Evolutionary conservation across 2,329 filamentous ascomycete species (phyloP), one percentile per base, ranked within the genome.

Genomic region (Aureobasidium leucospermi): DNA sequence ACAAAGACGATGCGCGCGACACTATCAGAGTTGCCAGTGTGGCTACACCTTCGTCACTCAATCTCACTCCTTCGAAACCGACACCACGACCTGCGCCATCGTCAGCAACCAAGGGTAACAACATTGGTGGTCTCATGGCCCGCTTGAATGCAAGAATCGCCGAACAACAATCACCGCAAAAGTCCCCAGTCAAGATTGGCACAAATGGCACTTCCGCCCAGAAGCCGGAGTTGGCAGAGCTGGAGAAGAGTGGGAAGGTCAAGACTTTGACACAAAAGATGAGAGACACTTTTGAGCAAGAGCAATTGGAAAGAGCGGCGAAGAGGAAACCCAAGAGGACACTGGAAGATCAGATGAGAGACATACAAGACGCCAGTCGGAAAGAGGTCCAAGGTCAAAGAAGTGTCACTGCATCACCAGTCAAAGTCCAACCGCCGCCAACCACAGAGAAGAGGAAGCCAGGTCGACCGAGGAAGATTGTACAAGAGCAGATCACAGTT

Each of bases 331-430:
- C 62, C 13, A 69, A 67, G 62, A 67, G 65, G 60, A 70, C 69
- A 1, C 67, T 70, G 31, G 69, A 70, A 48, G 67, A 71, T 46
- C 67, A 71, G 62, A 70, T 71, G 29, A 65, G 63, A 19, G 66
- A 69, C 36, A 45, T 70, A 19, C 65, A 67, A 42, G 63, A 65
- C 31, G 67, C 69, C 31, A 64, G 63, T 16, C 60, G 64, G 28
- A 58, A 63, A 11, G 64, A 60, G 23, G 66, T 51, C 7, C 19
- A 36, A 6, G 9, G 15, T 4, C 15, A 23, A 6, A 29, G 13
- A 10, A n/a, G 15, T 3, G 2, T 4, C 32, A 11, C 39, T 42
- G 39, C 39, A 13, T 15, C 11, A 13, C 48, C 48, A 4, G 28
- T 55, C n/a, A 55, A 55, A 15, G 15, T 34, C 9, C 51, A 43